A percentile compares a stretch with the other conserved stretches of the same genome.
These are phyloP conservation scores for Sporothrix inflata DNA, from an alignment of 2,329 filamentous ascomycete species.

Conservation along the genomic window DNA sequence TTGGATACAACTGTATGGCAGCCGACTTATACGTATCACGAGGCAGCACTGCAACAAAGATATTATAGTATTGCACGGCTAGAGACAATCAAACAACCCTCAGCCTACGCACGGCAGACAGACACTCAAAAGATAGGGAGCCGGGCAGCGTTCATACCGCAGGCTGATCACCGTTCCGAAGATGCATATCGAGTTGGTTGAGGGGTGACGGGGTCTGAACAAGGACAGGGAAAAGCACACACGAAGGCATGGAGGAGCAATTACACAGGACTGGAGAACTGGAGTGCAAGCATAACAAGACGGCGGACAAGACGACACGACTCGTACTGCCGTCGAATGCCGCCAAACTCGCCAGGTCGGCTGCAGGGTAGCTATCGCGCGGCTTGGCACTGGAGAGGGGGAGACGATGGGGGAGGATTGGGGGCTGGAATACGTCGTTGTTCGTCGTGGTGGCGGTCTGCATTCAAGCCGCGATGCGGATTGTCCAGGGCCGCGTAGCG, in stretches of 20 bases:
- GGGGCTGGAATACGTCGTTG: no score
- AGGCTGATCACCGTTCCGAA: slow-evolving; percentile 15
- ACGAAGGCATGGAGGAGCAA: not conserved
- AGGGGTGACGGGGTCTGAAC: not conserved
- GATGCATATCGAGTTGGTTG: not conserved
- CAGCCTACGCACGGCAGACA: not conserved
- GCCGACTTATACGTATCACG: not conserved
- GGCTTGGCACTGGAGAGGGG: slow-evolving; percentile 5
- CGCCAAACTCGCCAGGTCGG: not conserved
- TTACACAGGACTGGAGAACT: not conserved
- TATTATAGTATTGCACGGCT: no score
- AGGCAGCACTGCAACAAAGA: not conserved
- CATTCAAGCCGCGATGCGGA: slow-evolving; percentile 19
- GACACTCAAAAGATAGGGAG: not conserved
- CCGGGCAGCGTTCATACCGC: slow-evolving; percentile 19
- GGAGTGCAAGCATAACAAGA: not conserved
- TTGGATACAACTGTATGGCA: not conserved
- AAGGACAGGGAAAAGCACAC: not conserved
- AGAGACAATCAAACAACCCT: no score
- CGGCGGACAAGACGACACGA: not conserved
- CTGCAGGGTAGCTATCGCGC: slow-evolving; percentile 11
- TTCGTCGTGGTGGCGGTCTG: slow-evolving; percentile 24
- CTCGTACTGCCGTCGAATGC: not conserved
- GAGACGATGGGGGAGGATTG: no score
- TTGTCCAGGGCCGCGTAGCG: not conserved